Evolutionary conservation across 1,139 yeast species (phyloP), one percentile per base, ranked within the genome.

Genomic region (Yamadazyma jaroonii): DNA sequence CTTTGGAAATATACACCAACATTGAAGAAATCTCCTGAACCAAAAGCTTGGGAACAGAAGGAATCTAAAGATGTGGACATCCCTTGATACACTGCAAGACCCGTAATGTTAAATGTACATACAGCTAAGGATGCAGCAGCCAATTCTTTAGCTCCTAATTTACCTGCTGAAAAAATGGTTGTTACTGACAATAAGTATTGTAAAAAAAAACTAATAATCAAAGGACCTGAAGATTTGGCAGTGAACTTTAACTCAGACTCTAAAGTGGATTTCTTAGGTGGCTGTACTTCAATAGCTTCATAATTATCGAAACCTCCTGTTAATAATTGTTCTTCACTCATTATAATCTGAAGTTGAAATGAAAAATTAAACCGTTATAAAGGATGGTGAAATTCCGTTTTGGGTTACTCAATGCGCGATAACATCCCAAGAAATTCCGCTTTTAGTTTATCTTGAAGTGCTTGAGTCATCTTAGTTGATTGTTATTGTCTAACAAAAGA

Each of bases 41-140:
- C 73, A 49, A 56, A 74, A 0, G 81, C 79, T 46, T 74, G 80
- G 0, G 80, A 68, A 48, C 81, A 75, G 31, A 74, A 59, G 3
- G 79, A 67, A 49, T 76, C 81, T 23, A 76, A 54, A 38, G 74
- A 67, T 1, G 81, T 74, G n/a, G 80, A 69, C 71, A 74, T 67
- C 1, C 81, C 81, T 35, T 72, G 75, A 45, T 71, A 72, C 2
- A 74, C 57, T 1, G 78, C 72, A 30, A 63, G 46, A 2, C 72
- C 72, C 0, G 76, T 68, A 34, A 72, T 72, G 43, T 68, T 72
- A 49, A 72, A 72, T 0, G 78, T 69, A 52, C 74, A 72, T 2
- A 72, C 63, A 1, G 76, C 76, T 31, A 74, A 57, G 0, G 78
- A 69, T 4, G 72, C 74, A 6, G 78, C 74, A 0, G 79, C 79